A percentile compares a stretch with the other conserved stretches of the same genome.
These are phyloP conservation scores for Takashimella koratensis DNA, from an alignment of 1,284 basidiomycete genomes.

Conservation along the genomic window DNA sequence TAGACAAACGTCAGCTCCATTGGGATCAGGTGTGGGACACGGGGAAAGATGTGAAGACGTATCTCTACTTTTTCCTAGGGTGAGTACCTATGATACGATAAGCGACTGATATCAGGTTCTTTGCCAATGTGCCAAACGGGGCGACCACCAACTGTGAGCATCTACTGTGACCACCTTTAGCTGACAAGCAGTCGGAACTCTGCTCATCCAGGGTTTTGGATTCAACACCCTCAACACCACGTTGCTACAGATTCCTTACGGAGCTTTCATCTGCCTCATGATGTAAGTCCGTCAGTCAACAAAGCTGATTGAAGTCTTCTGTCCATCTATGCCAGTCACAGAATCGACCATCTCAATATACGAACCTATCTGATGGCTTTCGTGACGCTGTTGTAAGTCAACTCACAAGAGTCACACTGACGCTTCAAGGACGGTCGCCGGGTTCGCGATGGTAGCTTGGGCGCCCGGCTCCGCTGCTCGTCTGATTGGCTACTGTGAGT, in stretches of 20 bases:
- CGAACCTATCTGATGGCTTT: slow-evolving; percentile 13
- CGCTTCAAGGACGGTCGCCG: slow-evolving; percentile 32
- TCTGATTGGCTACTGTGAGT: slow-evolving; percentile 17
- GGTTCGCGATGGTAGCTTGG: slow-evolving; percentile 35
- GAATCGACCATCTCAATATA: slow-evolving; percentile 25
- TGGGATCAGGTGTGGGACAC: slow-evolving; percentile 45
- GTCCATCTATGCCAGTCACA: slow-evolving; percentile 28
- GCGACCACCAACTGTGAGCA: slow-evolving; percentile 18
- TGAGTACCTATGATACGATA: too few relatives aligned
- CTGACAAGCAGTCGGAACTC: too few relatives aligned
- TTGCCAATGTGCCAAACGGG: slow-evolving; percentile 43
- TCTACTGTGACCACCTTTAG: too few relatives aligned
- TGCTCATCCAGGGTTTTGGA: slow-evolving; percentile 16
- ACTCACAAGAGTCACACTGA: too few relatives aligned
- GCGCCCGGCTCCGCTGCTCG: slow-evolving; percentile 15
- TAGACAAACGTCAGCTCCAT: slow-evolving; percentile 47
- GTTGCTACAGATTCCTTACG: slow-evolving; percentile 41
- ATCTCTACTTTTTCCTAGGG: slow-evolving; percentile 41
- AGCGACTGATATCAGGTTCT: slow-evolving; percentile 39
- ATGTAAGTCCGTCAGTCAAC: slow-evolving; percentile 11
- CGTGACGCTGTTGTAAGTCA: slow-evolving; percentile 19
- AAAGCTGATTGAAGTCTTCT: slow-evolving; percentile 6
- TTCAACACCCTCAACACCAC: slow-evolving; percentile 32
- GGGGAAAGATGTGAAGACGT: slow-evolving; percentile 41
- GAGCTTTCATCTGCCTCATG: slow-evolving; percentile 30